Evolutionary conservation across 2,329 filamentous ascomycete genomes (phyloP).

Genomic region (Botrytis cinerea): DNA sequence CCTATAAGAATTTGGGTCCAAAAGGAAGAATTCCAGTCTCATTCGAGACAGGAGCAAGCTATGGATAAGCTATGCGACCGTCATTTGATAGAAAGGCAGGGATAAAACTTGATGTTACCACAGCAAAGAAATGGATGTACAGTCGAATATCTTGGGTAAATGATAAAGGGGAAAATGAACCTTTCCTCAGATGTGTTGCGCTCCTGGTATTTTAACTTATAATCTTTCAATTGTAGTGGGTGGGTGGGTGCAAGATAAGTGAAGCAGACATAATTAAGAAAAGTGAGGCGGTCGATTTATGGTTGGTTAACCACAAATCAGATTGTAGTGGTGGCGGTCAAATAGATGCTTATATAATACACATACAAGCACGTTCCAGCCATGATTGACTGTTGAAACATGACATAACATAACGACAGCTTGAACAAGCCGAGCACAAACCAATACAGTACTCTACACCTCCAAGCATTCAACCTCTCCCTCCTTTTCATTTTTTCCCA

Average conservation of each 20-base stretch:
- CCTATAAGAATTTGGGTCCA: not conserved
- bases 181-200: slow-evolving; percentile 14
- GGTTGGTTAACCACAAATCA: slow-evolving; percentile 8
- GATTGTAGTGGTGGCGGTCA: slow-evolving; percentile 18
- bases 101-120: not conserved
- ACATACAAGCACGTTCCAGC: slow-evolving; percentile 10
- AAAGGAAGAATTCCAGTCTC: slow-evolving; percentile 12
- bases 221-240: not conserved
- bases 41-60: slow-evolving; percentile 20
- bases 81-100: slow-evolving; percentile 19
- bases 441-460: slow-evolving; percentile 10
- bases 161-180: slow-evolving; percentile 10
- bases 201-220: slow-evolving; percentile 5
- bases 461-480: slow-evolving; percentile 1
- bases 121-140: slow-evolving; percentile 9
- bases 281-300: slow-evolving; percentile 18
- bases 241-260: slow-evolving; percentile 3
- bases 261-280: slow-evolving; percentile 8
- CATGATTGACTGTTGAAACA: slow-evolving; percentile 10
- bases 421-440: slow-evolving; percentile 20
- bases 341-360: slow-evolving; percentile 13
- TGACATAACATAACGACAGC: slow-evolving; percentile 17
- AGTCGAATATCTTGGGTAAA: not conserved
- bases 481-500: not conserved
- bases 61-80: slow-evolving; percentile 18